Evolutionary conservation across 148 eudicot genomes (phyloP).

Genomic region (Tetragonia tetragonoides): DNA sequence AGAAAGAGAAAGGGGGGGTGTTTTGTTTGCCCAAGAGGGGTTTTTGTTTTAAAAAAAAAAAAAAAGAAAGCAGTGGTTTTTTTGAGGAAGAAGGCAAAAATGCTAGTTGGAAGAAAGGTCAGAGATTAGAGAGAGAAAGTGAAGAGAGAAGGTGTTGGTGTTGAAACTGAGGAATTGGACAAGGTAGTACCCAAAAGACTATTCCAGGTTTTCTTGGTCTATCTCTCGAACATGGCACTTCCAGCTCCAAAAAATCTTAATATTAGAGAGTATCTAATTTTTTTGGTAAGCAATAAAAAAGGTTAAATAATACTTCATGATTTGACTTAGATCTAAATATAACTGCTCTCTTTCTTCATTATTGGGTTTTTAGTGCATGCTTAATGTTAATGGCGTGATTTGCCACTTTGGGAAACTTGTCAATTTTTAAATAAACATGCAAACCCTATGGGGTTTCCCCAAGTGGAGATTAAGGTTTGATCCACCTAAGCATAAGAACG

Average conservation of each 20-base stretch:
- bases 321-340: background rate
- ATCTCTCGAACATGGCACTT: constrained; percentile 10
- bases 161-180: constrained; percentile 29
- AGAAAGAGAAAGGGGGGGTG: background rate
- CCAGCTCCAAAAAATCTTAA: background rate
- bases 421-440: too few relatives aligned
- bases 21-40: too few relatives aligned
- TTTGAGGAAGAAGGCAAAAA: constrained; percentile 11
- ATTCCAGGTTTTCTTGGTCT: background rate
- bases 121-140: constrained; percentile 23
- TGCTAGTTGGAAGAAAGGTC: background rate
- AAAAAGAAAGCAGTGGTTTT: background rate
- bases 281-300: background rate
- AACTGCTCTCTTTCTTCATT: background rate
- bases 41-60: background rate
- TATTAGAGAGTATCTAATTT: too few relatives aligned
- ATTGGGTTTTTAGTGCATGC: background rate
- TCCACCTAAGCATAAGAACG: too few relatives aligned
- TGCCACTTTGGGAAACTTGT: constrained; percentile 1
- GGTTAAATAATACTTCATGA: background rate
- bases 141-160: background rate
- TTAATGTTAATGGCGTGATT: constrained; percentile 7
- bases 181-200: constrained; percentile 16
- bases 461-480: too few relatives aligned
- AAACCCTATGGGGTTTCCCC: too few relatives aligned